Evolutionary conservation across 2,329 filamentous ascomycete genomes (phyloP).

Genomic region (Lojkania enalia): DNA sequence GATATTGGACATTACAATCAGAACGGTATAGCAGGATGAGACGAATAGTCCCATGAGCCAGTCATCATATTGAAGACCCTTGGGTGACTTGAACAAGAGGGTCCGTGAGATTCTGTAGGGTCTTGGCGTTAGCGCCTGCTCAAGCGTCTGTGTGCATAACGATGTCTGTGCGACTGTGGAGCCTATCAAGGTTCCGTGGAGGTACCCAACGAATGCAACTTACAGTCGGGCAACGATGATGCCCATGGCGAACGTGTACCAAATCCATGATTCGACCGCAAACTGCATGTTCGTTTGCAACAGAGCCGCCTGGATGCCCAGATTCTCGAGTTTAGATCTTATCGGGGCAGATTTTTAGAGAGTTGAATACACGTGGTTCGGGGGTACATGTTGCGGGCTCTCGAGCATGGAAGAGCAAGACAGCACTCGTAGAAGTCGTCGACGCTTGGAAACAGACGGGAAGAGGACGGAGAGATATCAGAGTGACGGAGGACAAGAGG

Average conservation of each 20-base stretch:
- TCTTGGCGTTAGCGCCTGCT: conserved; percentile 3
- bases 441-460: background rate
- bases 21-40: conserved; percentile 52
- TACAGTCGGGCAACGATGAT: conserved; percentile 50
- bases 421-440: background rate
- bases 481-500: conserved; percentile 4
- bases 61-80: conserved; percentile 59
- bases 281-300: conserved; percentile 26
- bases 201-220: conserved; percentile 16
- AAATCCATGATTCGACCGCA: conserved; percentile 52
- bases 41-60: conserved; percentile 59
- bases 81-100: conserved; percentile 52
- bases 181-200: background rate
- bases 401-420: conserved; percentile 2
- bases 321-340: conserved; percentile 14
- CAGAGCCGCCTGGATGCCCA: conserved; percentile 6
- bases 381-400: conserved; percentile 24
- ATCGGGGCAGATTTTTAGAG: conserved; percentile 14
- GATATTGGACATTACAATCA: conserved; percentile 54
- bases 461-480: background rate
- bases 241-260: conserved; percentile 48
- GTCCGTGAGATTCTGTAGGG: conserved; percentile 47
- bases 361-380: conserved; percentile 14
- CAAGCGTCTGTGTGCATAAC: conserved; percentile 3
- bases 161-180: conserved; percentile 3